Base-by-base conservation (phyloP, 2,329 filamentous ascomycete genomes). In the Phaeophleospora eucalypticola region DNA sequence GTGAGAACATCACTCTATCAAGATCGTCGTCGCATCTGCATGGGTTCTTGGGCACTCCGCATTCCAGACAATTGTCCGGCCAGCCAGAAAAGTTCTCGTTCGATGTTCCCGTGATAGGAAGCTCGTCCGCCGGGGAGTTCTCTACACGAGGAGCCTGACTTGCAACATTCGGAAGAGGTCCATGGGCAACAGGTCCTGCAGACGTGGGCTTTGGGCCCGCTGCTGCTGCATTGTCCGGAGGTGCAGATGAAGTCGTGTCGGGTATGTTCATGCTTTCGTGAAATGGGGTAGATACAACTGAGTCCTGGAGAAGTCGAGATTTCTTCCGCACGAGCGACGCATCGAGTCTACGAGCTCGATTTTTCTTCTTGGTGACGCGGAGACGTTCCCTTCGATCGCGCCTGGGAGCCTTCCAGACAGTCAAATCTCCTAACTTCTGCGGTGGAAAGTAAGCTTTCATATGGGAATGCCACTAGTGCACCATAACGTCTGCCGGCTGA, bases 401-500 rank as follows among this genome's bases (percentile, higher is more conserved):
- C 12, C 24, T 7, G 24, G 6, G 24, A 12, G 24, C 12, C 6
- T 29, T 29, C 24, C 24, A 29, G 24, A 29, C 12, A 12, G 12
- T 12, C 7, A 29, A 7, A 6, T 6, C 24, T 12, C 24, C 24
- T 7, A 29, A 6, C 12, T 29, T 6, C 24, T 29, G 7, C 24
- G 24, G 24, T 12, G 24, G 24, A 29, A 29, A 29, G 24, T 29
- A 12, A 29, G 24, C 6, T 7, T 29, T 29, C 24, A 7, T 29
- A 29, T 29, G 24, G 24, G 36, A 10, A 17, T 37, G 12, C 39
- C 17, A 19, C 49, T 53, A 60, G 45, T 59, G 58, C 15, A 60
- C 57, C 59, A 61, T 60, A 15, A 60, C 55, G 43, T 60, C 57
- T 4, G 48, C 41, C 21, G 53, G 46, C 10, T 56, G 53, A 18